Conservation (phyloP, 306 rosid genomes). For the Lotus japonicus region DNA sequence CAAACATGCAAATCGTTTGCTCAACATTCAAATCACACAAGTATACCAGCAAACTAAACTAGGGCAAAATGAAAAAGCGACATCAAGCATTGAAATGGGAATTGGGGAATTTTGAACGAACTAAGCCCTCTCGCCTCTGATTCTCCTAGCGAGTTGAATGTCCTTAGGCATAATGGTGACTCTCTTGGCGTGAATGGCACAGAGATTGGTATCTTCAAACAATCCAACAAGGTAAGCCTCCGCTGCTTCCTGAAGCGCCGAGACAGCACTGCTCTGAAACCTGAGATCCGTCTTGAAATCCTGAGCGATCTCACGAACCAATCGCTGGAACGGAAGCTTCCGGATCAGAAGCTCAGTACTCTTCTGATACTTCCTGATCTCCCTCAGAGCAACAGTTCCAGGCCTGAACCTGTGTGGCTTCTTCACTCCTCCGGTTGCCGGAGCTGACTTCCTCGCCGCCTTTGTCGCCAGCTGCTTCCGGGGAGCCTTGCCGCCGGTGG, state of each 20-base stretch:
- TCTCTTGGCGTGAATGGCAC: conserved; percentile 36
- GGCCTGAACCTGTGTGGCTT: conserved; percentile 41
- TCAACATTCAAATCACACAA: too few relatives aligned
- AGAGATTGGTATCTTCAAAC: conserved; percentile 33
- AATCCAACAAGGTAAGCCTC: conserved; percentile 35
- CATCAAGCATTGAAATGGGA: too few relatives aligned
- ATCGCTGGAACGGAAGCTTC: conserved; percentile 34
- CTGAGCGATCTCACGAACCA: conserved; percentile 42
- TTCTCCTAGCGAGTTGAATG: conserved; percentile 39
- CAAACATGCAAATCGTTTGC: too few relatives aligned
- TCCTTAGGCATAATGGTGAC: conserved; percentile 41
- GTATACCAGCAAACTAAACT: too few relatives aligned
- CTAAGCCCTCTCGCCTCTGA: conserved; percentile 39
- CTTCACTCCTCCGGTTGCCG: conserved; percentile 41
- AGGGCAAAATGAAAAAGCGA: too few relatives aligned
- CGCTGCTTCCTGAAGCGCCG: conserved; percentile 29
- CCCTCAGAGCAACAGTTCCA: conserved; percentile 35
- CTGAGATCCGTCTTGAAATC: conserved; percentile 38
- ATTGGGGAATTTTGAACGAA: not conserved
- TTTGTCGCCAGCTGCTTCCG: conserved; percentile 37
- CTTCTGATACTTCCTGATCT: conserved; percentile 43
- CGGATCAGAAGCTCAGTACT: conserved; percentile 31
- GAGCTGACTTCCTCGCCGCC: conserved; percentile 35
- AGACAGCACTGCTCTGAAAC: conserved; percentile 38
- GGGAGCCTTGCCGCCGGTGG: conserved; percentile 39